Base-by-base conservation (phyloP, 176 grass and related monocot species). In the Saccharum officinarum region DNA sequence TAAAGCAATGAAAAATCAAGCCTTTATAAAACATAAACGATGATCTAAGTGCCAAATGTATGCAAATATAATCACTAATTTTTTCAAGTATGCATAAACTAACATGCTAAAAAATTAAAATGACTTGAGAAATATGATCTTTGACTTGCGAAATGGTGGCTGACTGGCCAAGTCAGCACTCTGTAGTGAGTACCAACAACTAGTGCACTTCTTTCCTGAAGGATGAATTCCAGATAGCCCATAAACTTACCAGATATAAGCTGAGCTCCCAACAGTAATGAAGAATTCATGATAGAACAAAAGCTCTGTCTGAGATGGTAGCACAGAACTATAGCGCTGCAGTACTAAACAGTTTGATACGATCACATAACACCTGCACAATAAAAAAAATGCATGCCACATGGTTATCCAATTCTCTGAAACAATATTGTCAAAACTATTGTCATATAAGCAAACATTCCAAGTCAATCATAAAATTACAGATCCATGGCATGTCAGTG, bases 311-410 rank as follows among this genome's bases (percentile, higher is more conserved):
- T 7, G 0, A 54, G 66, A 67, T 0, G 17, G 22, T 20, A 62
- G 42, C 15, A 67, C 17, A 84, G 25, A 37, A 82, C 8, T 73
- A 36, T 4, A 79, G 41, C 3, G 15, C 55, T 73, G 75, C 67
- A 69, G 23, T 73, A 73, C 67, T 79, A 73, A 18, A 37, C 59
- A 77, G 61, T 72, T 77, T 82, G 30, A 28, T 71, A 44, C 36
- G 9, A 73, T 66, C 20, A 38, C 22, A 83, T 50, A 83, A 50
- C n/a, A 41, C 57, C 81, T 74, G 57, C 60, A 88, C 42, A 68
- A 49, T 7, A 66, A 79, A 80, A 79, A 66, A 23, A 82, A 55
- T 33, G 45, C 50, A 73, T 16, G 20, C 11, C 42, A 52, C 42
- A 79, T 30, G 26, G 55, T 44, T 67, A 84, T 47, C 36, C 68